Evolutionary conservation across 164 flowering plant species (phyloP), one percentile per base, ranked within the genome.

Genomic region (Annona cherimola): DNA sequence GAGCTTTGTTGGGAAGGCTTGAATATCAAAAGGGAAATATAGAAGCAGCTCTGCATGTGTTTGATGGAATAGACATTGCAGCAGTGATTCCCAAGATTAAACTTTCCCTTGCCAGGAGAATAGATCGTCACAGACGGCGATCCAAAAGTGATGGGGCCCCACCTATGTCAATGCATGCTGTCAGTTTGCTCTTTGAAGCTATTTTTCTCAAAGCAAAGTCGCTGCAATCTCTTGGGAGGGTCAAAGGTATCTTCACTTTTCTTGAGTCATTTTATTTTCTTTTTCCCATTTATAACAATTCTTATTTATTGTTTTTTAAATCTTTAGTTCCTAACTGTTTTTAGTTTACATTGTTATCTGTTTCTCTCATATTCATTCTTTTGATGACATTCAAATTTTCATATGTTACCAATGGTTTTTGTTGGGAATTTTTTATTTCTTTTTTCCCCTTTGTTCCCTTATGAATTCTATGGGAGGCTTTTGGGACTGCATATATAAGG

Each of bases 11-110:
- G 62, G 99, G 99, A 75, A 83, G 96, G 75, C 89, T 90, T 16
- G 98, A 93, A 84, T 95, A 85, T 83, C 93, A 90, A 71, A 87
- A 85, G 74, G 99, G 99, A 59, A 90, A 91, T 63, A 61, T 84
- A 45, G 94, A 93, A 85, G 93, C 86, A 72, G 98, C 99, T 35
- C 89, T 91, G 80, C 92, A 83, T 77, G 97, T 90, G 16, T 93
- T 89, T 83, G 96, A 91, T 79, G 99, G 99, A 67, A 95, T 95
- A 60, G 98, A 93, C 73, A 80, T 91, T 73, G 84, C 84, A 77
- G 84, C 94, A 45, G 86, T 87, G 61, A 83, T 73, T 72, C 86
- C 93, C 50, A 90, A 86, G 78, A 87, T 93, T 68, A 88, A 86
- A 74, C 73, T 74, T 42, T 77, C 94, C 59, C 73, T 93, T 66